A percentile compares a stretch with the other conserved stretches of the same genome.
phyloP scores from a whole-genome alignment of 1,284 basidiomycete genomes.

The Cutaneotrichosporon sp. region DNA sequence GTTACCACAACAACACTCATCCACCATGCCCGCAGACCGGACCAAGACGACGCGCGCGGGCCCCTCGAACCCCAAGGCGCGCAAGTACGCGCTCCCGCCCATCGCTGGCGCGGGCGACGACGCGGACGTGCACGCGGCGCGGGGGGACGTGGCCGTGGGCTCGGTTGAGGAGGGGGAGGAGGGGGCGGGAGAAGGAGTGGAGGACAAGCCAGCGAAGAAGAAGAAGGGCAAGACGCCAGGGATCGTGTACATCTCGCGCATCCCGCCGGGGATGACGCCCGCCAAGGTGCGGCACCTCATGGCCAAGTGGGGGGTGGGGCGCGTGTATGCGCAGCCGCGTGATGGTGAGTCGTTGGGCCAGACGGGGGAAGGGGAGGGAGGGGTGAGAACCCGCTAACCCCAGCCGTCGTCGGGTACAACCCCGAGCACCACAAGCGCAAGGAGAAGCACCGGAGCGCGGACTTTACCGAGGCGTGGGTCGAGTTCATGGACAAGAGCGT shows the following conservation, averaged over 20 bases:
- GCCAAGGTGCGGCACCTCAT: constrained; percentile 93
- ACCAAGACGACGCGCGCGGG: constrained; percentile 4
- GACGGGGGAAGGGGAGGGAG: no score
- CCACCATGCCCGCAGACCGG: constrained; percentile 11
- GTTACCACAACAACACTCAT: background rate
- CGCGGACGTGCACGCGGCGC: constrained; percentile 11
- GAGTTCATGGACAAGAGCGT: constrained; percentile 94
- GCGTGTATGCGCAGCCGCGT: constrained; percentile 85
- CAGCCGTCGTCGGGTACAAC: constrained; percentile 44
- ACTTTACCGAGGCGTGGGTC: constrained; percentile 97
- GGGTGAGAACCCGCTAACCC: background rate
- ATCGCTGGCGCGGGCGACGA: constrained; percentile 12
- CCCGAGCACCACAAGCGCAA: constrained; percentile 33
- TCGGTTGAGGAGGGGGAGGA: constrained; percentile 24
- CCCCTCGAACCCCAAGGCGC: constrained; percentile 10
- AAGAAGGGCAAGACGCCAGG: constrained; percentile 59
- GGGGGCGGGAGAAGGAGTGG: constrained; percentile 29
- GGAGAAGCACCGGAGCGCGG: constrained; percentile 72
- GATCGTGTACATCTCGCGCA: constrained; percentile 90
- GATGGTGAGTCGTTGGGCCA: constrained; percentile 61
- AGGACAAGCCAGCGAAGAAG: background rate
- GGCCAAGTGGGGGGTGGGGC: constrained; percentile 76
- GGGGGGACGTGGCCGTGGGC: background rate
- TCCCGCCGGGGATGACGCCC: constrained; percentile 99
- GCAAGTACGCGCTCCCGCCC: constrained; percentile 7